Evolutionary conservation across 2,329 filamentous ascomycete species (phyloP).

Genomic region (Oidium heveae): DNA sequence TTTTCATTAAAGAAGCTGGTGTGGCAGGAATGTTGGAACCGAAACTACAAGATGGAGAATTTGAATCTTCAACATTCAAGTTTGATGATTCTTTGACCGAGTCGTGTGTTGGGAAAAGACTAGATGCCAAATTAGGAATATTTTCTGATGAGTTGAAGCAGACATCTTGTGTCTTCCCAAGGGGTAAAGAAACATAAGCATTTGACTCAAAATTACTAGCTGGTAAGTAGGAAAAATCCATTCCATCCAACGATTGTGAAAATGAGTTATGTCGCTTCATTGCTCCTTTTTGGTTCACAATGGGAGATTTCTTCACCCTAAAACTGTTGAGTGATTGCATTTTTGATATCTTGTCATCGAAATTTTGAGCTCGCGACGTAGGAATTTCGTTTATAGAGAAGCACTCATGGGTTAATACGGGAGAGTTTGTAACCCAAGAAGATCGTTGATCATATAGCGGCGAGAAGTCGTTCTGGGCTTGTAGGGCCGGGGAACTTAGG

Average conservation of each 20-base stretch:
- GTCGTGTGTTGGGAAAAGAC: constrained; percentile 37
- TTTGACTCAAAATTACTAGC: constrained; percentile 10
- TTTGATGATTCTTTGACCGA: constrained; percentile 43
- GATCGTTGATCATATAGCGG: constrained; percentile 16
- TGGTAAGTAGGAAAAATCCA: constrained; percentile 16
- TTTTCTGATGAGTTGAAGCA: constrained; percentile 38
- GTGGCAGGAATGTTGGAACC: constrained; percentile 38
- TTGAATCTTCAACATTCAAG: constrained; percentile 27
- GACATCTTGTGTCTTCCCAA: constrained; percentile 33
- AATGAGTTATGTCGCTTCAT: constrained; percentile 21
- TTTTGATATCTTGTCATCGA: constrained; percentile 3
- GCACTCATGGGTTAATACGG: constrained; percentile 10
- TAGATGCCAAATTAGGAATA: constrained; percentile 39
- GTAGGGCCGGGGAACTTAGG: constrained; percentile 54
- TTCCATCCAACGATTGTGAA: constrained; percentile 16
- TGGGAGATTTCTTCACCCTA: constrained; percentile 16
- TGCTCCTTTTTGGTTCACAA: constrained; percentile 17
- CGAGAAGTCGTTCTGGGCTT: constrained; percentile 37
- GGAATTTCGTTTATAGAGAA: constrained; percentile 9
- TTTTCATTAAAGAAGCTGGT: constrained; percentile 67
- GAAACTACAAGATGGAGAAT: constrained; percentile 14
- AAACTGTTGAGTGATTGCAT: constrained; percentile 8
- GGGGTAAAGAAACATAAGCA: constrained; percentile 8
- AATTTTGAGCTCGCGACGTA: constrained; percentile 7
- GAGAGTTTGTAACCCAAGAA: constrained; percentile 14